Evolutionary conservation across 257 asterid species (phyloP).

Genomic region (Forsythia suspensa): DNA sequence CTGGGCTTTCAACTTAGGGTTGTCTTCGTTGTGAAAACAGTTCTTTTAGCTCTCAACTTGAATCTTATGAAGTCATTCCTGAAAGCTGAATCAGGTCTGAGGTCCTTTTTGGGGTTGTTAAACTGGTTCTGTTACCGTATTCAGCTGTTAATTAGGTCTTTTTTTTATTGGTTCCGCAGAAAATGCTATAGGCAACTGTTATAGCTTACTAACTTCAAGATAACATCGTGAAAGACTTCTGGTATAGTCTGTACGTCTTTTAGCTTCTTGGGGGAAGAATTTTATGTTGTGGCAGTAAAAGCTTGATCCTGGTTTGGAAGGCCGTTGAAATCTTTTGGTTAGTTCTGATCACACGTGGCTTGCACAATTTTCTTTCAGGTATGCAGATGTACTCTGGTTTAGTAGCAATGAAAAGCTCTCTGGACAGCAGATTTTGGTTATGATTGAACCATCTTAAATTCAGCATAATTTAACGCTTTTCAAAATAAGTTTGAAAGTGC

Average conservation of each 20-base stretch:
- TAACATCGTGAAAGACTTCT: neutral
- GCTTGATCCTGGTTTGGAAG: neutral
- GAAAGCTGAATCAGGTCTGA: slow-evolving; percentile 12
- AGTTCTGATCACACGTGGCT: neutral
- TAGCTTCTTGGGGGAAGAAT: neutral
- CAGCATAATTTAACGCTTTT: neutral
- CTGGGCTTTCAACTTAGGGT: slow-evolving; percentile 12
- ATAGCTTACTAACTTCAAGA: neutral
- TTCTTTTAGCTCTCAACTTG: slow-evolving; percentile 22
- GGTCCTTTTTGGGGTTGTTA: slow-evolving; percentile 17
- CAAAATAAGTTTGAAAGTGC: neutral
- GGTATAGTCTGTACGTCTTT: neutral
- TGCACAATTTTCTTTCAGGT: neutral
- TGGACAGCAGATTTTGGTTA: neutral
- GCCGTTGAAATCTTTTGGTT: neutral
- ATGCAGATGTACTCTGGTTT: neutral
- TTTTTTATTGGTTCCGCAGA: neutral
- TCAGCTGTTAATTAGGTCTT: slow-evolving; percentile 12
- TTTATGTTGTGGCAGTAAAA: neutral
- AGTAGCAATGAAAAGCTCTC: neutral
- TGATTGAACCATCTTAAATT: neutral
- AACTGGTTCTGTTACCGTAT: neutral
- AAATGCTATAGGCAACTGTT: neutral
- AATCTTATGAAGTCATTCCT: slow-evolving; percentile 12
- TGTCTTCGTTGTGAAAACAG: slow-evolving; percentile 11